phyloP scores from a whole-genome alignment of 139 green algal genomes.

The Chlorella sp. region DNA sequence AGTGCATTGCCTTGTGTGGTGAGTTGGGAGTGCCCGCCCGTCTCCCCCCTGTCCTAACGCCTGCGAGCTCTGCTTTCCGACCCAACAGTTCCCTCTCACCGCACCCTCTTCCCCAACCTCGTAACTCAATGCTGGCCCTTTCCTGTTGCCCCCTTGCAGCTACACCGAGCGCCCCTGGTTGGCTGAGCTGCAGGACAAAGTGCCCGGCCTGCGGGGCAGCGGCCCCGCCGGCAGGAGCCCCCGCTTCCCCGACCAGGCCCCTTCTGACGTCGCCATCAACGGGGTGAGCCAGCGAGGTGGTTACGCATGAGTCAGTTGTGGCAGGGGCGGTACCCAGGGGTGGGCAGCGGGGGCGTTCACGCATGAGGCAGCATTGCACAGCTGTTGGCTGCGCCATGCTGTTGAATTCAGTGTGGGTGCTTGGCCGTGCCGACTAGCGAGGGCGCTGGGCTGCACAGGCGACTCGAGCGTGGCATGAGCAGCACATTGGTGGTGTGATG shows the following conservation, averaged over 20 bases:
- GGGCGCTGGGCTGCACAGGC: too few species aligned
- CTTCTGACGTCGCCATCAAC: not conserved
- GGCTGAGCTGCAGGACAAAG: not conserved
- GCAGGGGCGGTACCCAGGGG: too few species aligned
- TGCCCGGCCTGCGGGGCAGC: slow-evolving; percentile 4
- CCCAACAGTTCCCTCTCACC: not conserved
- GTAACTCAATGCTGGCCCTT: not conserved
- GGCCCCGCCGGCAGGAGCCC: not conserved
- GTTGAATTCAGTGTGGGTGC: too few species aligned
- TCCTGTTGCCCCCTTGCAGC: not conserved
- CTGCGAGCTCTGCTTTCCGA: not conserved
- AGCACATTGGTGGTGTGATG: too few species aligned
- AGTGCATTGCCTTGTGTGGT: too few species aligned
- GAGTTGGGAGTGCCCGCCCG: too few species aligned
- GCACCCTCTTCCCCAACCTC: not conserved
- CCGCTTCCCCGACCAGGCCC: not conserved
- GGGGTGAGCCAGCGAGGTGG: not conserved
- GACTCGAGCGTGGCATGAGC: too few species aligned
- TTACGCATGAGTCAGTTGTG: too few species aligned
- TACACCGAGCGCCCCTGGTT: slow-evolving; percentile 12
- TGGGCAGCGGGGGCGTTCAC: not conserved
- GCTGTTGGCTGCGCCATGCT: too few species aligned
- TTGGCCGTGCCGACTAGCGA: too few species aligned
- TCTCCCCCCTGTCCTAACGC: too few species aligned
- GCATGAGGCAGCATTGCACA: too few species aligned